phyloP scores from a whole-genome alignment of 2,329 filamentous ascomycete genomes.

The Incumbomyces delicatus region DNA sequence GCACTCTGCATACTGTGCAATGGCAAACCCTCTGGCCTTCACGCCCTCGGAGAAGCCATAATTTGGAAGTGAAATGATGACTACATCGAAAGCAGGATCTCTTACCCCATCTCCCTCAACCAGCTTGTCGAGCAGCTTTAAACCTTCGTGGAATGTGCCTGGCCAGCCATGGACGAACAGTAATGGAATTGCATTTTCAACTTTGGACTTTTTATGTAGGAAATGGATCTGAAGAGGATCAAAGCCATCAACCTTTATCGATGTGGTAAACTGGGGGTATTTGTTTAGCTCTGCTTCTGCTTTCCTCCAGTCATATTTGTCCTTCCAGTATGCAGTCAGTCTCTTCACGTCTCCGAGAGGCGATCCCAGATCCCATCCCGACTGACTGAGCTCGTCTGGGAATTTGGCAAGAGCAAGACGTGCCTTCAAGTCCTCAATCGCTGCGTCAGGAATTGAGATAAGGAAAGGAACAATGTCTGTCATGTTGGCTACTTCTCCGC shows the following conservation, averaged over 20 bases:
- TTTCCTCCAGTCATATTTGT: conserved; percentile 28
- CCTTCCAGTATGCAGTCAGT: conserved; percentile 28
- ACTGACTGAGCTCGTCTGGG: conserved; percentile 32
- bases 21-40: conserved; percentile 45
- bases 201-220: conserved; percentile 24
- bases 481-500: conserved; percentile 7
- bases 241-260: conserved; percentile 31
- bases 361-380: conserved; percentile 31
- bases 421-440: conserved; percentile 26
- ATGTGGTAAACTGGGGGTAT: conserved; percentile 28
- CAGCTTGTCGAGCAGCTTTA: conserved; percentile 36
- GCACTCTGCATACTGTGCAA: conserved; percentile 47
- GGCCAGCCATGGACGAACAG: conserved; percentile 19
- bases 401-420: conserved; percentile 28
- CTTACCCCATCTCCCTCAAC: conserved; percentile 9
- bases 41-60: conserved; percentile 10
- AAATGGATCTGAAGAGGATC: conserved; percentile 31
- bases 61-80: conserved; percentile 17
- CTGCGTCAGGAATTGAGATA: conserved; percentile 26
- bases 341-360: conserved; percentile 30
- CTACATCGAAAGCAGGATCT: conserved; percentile 8
- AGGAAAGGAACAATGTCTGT: conserved; percentile 21
- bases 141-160: conserved; percentile 16
- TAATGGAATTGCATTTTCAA: conserved; percentile 17
- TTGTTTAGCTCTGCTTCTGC: conserved; percentile 28